A percentile compares a stretch with the other conserved stretches of the same genome.
phyloP scores from a whole-genome alignment of 371 early-diverging fungal species.

The Mucor velutinosus region DNA sequence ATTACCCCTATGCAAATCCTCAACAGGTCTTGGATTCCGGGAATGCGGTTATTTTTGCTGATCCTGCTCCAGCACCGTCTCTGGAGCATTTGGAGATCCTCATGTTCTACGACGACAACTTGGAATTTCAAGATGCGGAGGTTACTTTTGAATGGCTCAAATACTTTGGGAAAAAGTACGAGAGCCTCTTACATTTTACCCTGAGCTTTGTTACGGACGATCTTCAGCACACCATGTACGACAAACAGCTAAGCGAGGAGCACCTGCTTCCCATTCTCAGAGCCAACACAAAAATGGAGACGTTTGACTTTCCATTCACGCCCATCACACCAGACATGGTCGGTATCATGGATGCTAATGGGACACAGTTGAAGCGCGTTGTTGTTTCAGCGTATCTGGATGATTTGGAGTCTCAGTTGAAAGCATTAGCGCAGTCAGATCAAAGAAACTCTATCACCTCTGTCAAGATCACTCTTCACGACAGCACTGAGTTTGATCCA shows the following conservation, averaged over 20 bases:
- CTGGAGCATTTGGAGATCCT: background rate
- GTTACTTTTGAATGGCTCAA: background rate
- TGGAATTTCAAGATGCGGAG: background rate
- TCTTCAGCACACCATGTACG: background rate
- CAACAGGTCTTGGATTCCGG: background rate
- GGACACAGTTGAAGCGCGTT: background rate
- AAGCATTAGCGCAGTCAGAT: background rate
- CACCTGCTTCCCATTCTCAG: background rate
- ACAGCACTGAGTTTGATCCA: background rate
- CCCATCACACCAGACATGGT: background rate
- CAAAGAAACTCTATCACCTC: background rate
- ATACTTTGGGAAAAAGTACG: background rate
- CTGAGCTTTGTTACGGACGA: background rate
- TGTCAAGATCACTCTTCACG: background rate
- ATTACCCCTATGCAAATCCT: background rate
- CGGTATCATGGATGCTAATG: background rate
- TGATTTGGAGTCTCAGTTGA: background rate
- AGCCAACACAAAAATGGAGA: background rate
- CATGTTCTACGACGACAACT: background rate
- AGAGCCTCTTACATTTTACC: background rate
- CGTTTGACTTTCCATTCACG: background rate
- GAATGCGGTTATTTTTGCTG: background rate
- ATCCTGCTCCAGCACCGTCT: background rate
- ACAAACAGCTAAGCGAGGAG: background rate
- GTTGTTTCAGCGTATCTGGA: background rate